A percentile compares a stretch with the other conserved stretches of the same genome.
phyloP scores from a whole-genome alignment of 2,329 filamentous ascomycete species.

The Xylaria sp. region DNA sequence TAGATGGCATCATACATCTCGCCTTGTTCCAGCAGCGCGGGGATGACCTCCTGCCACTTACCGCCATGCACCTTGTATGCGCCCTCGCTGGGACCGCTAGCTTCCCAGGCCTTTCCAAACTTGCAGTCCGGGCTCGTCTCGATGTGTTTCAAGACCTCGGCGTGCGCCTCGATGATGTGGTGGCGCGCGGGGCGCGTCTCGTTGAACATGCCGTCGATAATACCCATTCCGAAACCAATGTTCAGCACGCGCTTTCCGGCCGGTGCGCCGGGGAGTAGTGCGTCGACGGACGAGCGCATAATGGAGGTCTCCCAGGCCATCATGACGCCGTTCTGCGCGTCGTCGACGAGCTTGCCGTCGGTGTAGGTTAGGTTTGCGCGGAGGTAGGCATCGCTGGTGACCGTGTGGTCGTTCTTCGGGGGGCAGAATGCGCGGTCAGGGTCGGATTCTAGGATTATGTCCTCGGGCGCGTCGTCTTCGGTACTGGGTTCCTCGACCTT shows the following conservation, averaged over 20 bases:
- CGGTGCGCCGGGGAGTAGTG: conserved; percentile 44
- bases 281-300: conserved; percentile 71
- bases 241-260: conserved; percentile 68
- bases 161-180: conserved; percentile 84
- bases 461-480: conserved; percentile 12
- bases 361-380: conserved; percentile 60
- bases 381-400: conserved; percentile 64
- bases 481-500: conserved; percentile 20
- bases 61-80: conserved; percentile 70
- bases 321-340: conserved; percentile 79
- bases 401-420: conserved; percentile 32
- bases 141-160: conserved; percentile 66
- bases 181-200: conserved; percentile 61
- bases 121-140: conserved; percentile 37
- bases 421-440: conserved; percentile 31
- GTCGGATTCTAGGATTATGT: conserved; percentile 26
- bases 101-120: conserved; percentile 54
- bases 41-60: conserved; percentile 76
- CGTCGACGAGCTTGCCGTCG: conserved; percentile 64
- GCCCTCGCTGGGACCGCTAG: conserved; percentile 51
- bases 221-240: conserved; percentile 87
- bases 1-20: conserved; percentile 83
- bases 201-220: conserved; percentile 73
- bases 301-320: conserved; percentile 89
- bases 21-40: conserved; percentile 60